These are phyloP conservation scores for Dendryphion nanum DNA, from an alignment of 2,329 filamentous ascomycete species.

Conservation along the genomic window DNA sequence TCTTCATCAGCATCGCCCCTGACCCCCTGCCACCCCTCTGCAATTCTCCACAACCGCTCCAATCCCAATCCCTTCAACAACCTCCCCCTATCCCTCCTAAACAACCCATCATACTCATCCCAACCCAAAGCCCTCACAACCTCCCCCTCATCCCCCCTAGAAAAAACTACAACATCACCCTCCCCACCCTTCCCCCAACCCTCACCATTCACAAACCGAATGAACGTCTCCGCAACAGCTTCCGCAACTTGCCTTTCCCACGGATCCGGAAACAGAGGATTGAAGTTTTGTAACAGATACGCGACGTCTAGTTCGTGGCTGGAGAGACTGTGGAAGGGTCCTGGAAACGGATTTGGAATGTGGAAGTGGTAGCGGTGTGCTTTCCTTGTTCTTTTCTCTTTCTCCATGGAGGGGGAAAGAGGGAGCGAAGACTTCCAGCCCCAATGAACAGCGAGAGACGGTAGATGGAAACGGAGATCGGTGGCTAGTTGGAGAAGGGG, in stretches of 20 bases:
- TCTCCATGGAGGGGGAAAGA: constrained; percentile 1
- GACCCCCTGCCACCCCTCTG: constrained; percentile 30
- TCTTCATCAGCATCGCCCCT: constrained; percentile 11
- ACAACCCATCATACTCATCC: constrained; percentile 20
- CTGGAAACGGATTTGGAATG: constrained; percentile 25
- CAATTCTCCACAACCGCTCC: constrained; percentile 21
- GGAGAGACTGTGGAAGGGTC: constrained; percentile 16
- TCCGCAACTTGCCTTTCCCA: constrained; percentile 8
- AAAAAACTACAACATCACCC: constrained; percentile 22
- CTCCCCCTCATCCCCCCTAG: constrained; percentile 3
- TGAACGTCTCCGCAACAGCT: constrained; percentile 22
- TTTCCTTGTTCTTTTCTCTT: too few relatives aligned
- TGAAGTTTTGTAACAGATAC: constrained; percentile 27
- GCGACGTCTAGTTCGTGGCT: constrained; percentile 33
- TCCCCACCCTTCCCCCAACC: constrained; percentile 19
- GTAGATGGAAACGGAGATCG: constrained; percentile 48
- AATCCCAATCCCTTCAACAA: constrained; percentile 18
- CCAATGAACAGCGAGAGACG: constrained; percentile 38
- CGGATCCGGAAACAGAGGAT: constrained; percentile 12
- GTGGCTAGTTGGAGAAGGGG: constrained; percentile 36
- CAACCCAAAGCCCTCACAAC: constrained; percentile 12
- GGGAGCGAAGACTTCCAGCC: constrained; percentile 20
- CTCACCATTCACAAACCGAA: constrained; percentile 22
- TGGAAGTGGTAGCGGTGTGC: constrained; percentile 29
- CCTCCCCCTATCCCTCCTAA: constrained; percentile 19